Evolutionary conservation across 176 grass and related monocot genomes (phyloP), one percentile per base, ranked within the genome.

Genomic region (Oryza glaberrima): DNA sequence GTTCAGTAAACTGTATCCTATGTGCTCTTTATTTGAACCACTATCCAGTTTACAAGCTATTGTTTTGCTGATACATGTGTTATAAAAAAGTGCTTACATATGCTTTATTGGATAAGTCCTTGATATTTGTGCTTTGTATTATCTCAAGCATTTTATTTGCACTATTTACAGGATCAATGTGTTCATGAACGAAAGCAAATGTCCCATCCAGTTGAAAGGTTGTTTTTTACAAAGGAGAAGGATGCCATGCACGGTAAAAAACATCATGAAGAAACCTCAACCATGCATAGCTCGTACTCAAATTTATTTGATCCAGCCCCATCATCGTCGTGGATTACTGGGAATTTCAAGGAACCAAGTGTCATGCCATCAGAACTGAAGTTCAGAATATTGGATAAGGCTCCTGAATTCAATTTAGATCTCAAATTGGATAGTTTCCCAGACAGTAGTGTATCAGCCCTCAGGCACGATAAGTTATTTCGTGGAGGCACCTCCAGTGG

Each of bases 121-220:
- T 10, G 58, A 16, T 19, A 30, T 56, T 52, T 56, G 25, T 73
- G 45, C 3, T 9, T 75, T 19, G 19, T 13, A 69, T 46, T 20
- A 70, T 71, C 54, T 77, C 32, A 78, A 69, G 69, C 38, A 49
- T 80, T 61, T 34, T 70, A 1, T 38, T 58, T n/a, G 4, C 32
- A 41, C 38, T 65, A 43, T 14, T 73, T 26, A 38, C 88, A 87
- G 89, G 89, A 80, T 84, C 69, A 75, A 70, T 75, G 15, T 84
- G 70, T 15, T 70, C 65, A 61, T 79, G 74, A 77, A 69, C 74
- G 0, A 69, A 90, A 79, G 51, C 75, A 83, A 61, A 72, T 83
- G 41, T n/a, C 70, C 10, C 84, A 65, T 40, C 84, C 89, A 80
- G 75, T 90, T 80, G 84, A 90, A 87, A 87, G 84, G 84, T 52